phyloP scores from a whole-genome alignment of 192 early-diverging fungal species.

The Umbelopsis vinacea region DNA sequence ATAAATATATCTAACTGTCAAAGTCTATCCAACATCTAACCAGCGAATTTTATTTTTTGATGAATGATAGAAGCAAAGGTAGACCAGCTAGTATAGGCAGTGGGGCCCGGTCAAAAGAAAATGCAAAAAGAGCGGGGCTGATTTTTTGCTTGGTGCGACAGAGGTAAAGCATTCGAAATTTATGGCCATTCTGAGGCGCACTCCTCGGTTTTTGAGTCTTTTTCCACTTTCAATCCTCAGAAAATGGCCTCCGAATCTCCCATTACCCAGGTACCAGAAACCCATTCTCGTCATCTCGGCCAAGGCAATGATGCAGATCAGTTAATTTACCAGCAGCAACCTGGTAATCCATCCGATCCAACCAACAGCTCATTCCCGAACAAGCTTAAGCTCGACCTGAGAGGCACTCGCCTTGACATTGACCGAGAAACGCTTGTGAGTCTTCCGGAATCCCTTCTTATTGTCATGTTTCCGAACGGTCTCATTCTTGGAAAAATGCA shows the following conservation, averaged over 20 bases:
- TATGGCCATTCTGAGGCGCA: background rate
- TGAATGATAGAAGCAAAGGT: too few species aligned
- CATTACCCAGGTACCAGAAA: slow-evolving; percentile 56
- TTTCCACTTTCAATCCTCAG: background rate
- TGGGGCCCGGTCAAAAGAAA: too few species aligned
- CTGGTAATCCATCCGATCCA: slow-evolving; percentile 15
- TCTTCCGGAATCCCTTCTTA: slow-evolving; percentile 63
- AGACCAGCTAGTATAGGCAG: too few species aligned
- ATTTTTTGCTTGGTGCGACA: background rate
- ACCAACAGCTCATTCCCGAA: slow-evolving; percentile 41
- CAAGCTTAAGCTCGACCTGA: slow-evolving; percentile 58
- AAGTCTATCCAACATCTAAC: too few species aligned
- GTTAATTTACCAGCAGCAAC: slow-evolving; percentile 37
- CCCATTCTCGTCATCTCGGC: slow-evolving; percentile 34
- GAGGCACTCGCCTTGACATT: slow-evolving; percentile 59
- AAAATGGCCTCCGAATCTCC: slow-evolving; percentile 51
- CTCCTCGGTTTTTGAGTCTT: background rate
- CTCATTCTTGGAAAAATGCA: slow-evolving; percentile 45
- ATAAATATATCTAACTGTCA: too few species aligned
- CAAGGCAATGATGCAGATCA: slow-evolving; percentile 31
- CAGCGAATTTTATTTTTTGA: too few species aligned
- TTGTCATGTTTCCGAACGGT: slow-evolving; percentile 69
- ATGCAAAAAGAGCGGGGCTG: background rate
- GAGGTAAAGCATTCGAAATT: background rate
- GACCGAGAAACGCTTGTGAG: slow-evolving; percentile 59